phyloP scores from a whole-genome alignment of 106 monocot genomes.

The Allium cepa region DNA sequence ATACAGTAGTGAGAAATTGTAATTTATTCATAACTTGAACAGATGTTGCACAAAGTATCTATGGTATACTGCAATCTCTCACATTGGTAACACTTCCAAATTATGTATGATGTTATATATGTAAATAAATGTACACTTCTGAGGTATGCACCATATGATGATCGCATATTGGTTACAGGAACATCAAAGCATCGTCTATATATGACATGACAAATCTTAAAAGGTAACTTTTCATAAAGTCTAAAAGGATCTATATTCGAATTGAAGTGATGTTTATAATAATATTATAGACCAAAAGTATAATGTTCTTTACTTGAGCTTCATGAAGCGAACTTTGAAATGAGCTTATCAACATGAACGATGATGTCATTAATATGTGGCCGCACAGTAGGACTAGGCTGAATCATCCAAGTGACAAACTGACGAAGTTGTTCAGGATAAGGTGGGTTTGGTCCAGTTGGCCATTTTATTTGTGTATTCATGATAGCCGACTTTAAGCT shows the following conservation, averaged over 20 bases:
- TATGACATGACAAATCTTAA: background rate
- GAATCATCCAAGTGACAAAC: constrained; percentile 88
- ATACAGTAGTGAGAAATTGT: background rate
- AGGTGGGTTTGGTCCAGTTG: constrained; percentile 43
- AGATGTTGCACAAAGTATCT: background rate
- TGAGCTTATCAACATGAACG: constrained; percentile 90
- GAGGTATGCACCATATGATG: background rate
- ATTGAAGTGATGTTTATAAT: background rate
- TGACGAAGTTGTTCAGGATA: constrained; percentile 82
- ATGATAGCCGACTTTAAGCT: constrained; percentile 59
- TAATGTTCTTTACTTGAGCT: too few species aligned
- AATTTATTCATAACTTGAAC: background rate
- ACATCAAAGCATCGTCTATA: background rate
- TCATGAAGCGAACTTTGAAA: constrained; percentile 45
- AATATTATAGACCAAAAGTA: too few species aligned
- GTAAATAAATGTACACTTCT: background rate
- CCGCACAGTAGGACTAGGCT: constrained; percentile 65
- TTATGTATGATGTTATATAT: background rate
- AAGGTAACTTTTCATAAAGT: background rate
- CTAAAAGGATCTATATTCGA: background rate
- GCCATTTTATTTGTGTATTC: constrained; percentile 86
- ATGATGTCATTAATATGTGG: constrained; percentile 75
- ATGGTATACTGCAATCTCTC: background rate
- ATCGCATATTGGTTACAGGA: background rate
- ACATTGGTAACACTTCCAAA: background rate